Base-by-base conservation (phyloP, 441 rosid species). In the Isatis lusitanica region DNA sequence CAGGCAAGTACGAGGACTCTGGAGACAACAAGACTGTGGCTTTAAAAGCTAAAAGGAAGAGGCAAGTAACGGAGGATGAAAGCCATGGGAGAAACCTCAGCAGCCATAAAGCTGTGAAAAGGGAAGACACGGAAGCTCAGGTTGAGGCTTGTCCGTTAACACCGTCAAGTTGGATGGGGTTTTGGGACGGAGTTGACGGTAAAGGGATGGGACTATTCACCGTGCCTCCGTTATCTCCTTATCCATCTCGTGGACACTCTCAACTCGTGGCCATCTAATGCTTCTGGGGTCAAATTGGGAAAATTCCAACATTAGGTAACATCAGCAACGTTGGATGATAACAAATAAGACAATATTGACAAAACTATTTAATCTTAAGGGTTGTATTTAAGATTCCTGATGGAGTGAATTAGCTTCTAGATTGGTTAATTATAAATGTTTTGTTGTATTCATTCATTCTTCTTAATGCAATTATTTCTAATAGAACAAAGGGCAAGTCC, bases 131-230 rank as follows among this genome's bases (percentile, higher is more conserved):
- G 4, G 50, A 63, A 8, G 59, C 44, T 9, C 53, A 39, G n/a
- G 38, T 47, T 30, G 84, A 62, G 2, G 38, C 73, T 58, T 74
- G 68, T 11, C 92, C 85, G 3, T 85, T 83, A 63, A 88, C 93
- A 65, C 96, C 96, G 70, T 90, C 90, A 43, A 81, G 74, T 70
- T 88, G 96, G 96, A 88, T 64, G 76, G 91, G 84, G 58, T 82
- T 88, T 66, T 88, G 90, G 93, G 93, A 90, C n/a, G 53, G 31
- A 52, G 90, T 66, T 38, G 83, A 77, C n/a, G 74, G 71, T 26
- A 84, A 65, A 61, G 90, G 82, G 16, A 85, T 85, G 75, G 84
- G 86, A 6, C 80, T 87, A 62, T 85, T 88, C 52, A 66, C 71
- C 0, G 84, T 88, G 42, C 92, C 96, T 17, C 90, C 81, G 38